Evolutionary conservation across 331 rosid species (phyloP).

Genomic region (Cydonia oblonga): DNA sequence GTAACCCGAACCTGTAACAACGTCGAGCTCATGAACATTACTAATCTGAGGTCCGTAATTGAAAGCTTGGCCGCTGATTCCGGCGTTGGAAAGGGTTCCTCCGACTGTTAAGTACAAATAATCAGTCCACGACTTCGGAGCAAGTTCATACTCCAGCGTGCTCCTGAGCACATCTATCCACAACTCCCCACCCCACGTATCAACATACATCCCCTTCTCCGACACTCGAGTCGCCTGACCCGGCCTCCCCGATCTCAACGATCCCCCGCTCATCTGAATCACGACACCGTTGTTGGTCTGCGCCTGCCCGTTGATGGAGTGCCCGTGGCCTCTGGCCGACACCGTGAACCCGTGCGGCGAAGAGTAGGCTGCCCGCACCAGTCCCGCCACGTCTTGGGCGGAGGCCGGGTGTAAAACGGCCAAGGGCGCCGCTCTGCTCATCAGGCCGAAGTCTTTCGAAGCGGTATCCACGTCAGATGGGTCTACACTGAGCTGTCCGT

Average conservation of each 20-base stretch:
- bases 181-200: constrained; percentile 89
- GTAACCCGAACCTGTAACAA: constrained; percentile 55
- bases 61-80: constrained; percentile 91
- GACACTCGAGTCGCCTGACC: constrained; percentile 8
- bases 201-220: constrained; percentile 46
- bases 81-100: constrained; percentile 90
- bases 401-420: constrained; percentile 66
- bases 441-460: constrained; percentile 59
- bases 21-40: constrained; percentile 74
- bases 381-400: constrained; percentile 35
- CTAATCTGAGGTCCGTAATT: constrained; percentile 84
- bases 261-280: constrained; percentile 43
- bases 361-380: constrained; percentile 36
- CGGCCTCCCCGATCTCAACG: not conserved
- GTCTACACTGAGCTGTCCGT: constrained; percentile 50
- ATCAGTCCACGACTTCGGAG: constrained; percentile 95
- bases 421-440: constrained; percentile 27
- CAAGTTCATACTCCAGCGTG: constrained; percentile 50
- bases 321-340: constrained; percentile 90
- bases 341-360: constrained; percentile 33
- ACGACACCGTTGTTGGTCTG: constrained; percentile 56
- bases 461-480: constrained; percentile 36
- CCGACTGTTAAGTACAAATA: constrained; percentile 85
- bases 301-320: constrained; percentile 90
- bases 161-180: constrained; percentile 66